These are phyloP conservation scores for Schoenoplectus triqueter DNA, from an alignment of 202 grass and related monocot genomes.

Conservation along the genomic window DNA sequence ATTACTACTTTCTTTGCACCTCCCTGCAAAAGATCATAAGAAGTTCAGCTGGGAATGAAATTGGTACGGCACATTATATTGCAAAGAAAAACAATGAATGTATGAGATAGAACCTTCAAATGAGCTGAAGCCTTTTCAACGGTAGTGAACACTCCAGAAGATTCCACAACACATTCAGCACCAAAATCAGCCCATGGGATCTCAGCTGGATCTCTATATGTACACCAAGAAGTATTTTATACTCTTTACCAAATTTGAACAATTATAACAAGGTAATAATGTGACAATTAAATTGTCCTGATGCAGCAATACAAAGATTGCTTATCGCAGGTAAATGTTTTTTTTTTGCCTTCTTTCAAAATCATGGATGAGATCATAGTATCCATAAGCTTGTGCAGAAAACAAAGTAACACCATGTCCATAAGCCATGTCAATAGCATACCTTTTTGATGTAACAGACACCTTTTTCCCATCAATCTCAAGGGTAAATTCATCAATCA, in stretches of 20 bases:
- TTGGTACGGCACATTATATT: neutral
- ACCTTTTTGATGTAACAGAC: constrained; percentile 82
- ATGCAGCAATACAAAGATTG: neutral
- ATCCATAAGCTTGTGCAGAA: neutral
- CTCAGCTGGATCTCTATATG: constrained; percentile 76
- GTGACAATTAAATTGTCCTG: neutral
- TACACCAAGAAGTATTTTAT: constrained; percentile 17
- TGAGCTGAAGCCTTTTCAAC: constrained; percentile 79
- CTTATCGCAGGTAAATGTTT: neutral
- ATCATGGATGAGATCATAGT: neutral
- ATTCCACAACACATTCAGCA: constrained; percentile 92
- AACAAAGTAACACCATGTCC: constrained; percentile 2
- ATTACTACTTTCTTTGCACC: constrained; percentile 98
- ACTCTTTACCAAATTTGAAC: neutral
- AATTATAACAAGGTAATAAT: constrained; percentile 8
- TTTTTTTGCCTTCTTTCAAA: neutral
- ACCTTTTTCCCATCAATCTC: constrained; percentile 90
- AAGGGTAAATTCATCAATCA: constrained; percentile 59
- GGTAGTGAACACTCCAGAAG: constrained; percentile 94
- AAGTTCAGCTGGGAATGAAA: constrained; percentile 22
- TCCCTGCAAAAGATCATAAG: constrained; percentile 51
- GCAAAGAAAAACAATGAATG: constrained; percentile 19
- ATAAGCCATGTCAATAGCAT: constrained; percentile 17
- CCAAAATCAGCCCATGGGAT: constrained; percentile 92
- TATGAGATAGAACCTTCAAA: constrained; percentile 62